phyloP scores from a whole-genome alignment of 179 eudicot genomes.

The Vitellaria paradoxa region DNA sequence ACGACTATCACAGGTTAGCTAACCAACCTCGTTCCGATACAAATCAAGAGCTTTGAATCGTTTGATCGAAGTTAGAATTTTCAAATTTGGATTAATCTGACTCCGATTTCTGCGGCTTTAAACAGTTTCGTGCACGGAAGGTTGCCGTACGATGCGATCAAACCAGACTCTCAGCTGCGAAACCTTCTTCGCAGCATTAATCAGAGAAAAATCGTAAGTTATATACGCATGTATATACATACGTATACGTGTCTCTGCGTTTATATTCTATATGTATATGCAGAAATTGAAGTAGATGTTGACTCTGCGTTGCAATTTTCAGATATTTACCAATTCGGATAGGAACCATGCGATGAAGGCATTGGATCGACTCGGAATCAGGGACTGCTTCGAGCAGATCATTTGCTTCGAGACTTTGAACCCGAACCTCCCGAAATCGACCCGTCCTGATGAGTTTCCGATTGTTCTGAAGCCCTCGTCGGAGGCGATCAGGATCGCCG shows the following conservation, averaged over 20 bases:
- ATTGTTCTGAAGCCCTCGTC: slow-evolving; percentile 76
- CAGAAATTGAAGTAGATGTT: neutral
- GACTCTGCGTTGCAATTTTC: slow-evolving; percentile 7
- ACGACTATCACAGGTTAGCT: slow-evolving; percentile 80
- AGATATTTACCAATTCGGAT: slow-evolving; percentile 92
- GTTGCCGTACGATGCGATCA: slow-evolving; percentile 74
- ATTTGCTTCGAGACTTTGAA: slow-evolving; percentile 89
- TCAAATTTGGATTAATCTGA: neutral
- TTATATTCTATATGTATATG: too few relatives aligned
- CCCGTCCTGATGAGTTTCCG: slow-evolving; percentile 60
- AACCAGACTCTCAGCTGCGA: slow-evolving; percentile 66
- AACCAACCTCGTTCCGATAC: too few relatives aligned
- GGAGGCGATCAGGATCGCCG: slow-evolving; percentile 70
- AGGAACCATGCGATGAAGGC: slow-evolving; percentile 62
- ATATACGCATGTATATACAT: too few relatives aligned
- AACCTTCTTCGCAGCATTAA: slow-evolving; percentile 55
- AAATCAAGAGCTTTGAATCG: neutral
- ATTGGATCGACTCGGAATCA: slow-evolving; percentile 57
- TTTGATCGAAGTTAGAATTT: neutral
- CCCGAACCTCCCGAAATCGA: slow-evolving; percentile 54
- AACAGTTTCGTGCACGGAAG: slow-evolving; percentile 91
- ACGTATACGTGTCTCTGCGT: too few relatives aligned
- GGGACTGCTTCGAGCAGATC: slow-evolving; percentile 76
- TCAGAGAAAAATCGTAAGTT: slow-evolving; percentile 66
- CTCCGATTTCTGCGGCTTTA: neutral